A percentile compares a stretch with the other conserved stretches of the same genome.
Evolutionary conservation across 176 grass and related monocot species (phyloP).

Genomic region (Cocos nucifera): DNA sequence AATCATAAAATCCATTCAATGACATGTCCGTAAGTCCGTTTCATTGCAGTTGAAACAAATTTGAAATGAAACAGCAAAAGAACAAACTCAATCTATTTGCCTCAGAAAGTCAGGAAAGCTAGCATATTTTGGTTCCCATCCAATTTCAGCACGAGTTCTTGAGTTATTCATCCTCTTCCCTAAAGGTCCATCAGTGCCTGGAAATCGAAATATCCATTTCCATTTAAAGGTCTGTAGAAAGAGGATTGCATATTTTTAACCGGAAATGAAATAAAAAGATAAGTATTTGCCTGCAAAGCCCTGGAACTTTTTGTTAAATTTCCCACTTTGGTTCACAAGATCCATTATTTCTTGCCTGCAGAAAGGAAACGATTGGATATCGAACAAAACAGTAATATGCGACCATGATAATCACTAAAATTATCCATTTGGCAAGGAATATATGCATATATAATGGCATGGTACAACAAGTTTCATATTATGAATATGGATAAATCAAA

Average conservation of each 20-base stretch:
- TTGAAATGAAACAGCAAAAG: too few species aligned
- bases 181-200: constrained; percentile 59
- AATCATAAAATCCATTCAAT: too few species aligned
- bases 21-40: too few species aligned
- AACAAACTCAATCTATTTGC: constrained; percentile 21
- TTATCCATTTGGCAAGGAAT: too few species aligned
- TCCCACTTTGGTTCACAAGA: constrained; percentile 51
- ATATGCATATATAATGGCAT: too few species aligned
- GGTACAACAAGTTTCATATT: too few species aligned
- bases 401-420: too few species aligned
- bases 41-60: too few species aligned
- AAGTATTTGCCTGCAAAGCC: constrained; percentile 52
- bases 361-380: neutral
- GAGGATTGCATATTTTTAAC: neutral
- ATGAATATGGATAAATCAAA: too few species aligned
- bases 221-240: neutral
- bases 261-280: neutral
- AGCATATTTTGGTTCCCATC: constrained; percentile 14
- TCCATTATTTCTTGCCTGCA: constrained; percentile 92
- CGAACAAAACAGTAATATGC: neutral
- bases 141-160: too few species aligned
- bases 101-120: constrained; percentile 63
- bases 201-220: neutral
- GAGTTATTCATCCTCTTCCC: constrained; percentile 85
- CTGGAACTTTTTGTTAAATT: constrained; percentile 59